phyloP scores from a whole-genome alignment of 176 grass and related monocot species.

The Avena insularis region DNA sequence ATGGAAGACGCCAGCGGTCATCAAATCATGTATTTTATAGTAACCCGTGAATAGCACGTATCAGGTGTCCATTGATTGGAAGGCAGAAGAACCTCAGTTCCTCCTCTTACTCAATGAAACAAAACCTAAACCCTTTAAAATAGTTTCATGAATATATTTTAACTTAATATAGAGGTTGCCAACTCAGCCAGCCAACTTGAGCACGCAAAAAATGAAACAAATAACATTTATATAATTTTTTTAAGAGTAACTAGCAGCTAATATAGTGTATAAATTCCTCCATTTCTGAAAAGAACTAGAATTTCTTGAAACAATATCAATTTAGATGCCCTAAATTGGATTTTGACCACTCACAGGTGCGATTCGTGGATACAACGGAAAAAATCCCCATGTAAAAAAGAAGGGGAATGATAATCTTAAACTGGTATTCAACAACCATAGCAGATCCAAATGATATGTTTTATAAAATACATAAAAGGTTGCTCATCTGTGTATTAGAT shows the following conservation, averaged over 20 bases:
- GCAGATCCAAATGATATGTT: not conserved
- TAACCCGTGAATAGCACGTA: not conserved
- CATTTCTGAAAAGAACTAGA: not conserved
- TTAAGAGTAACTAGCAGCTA: not conserved
- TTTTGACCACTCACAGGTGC: not conserved
- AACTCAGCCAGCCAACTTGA: not conserved
- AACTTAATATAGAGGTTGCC: conserved; percentile 4
- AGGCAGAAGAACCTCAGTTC: not conserved
- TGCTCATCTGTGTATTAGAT: not conserved
- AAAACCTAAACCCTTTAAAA: conserved; percentile 1
- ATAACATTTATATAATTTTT: not conserved
- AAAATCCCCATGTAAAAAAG: not conserved
- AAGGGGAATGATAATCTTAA: not conserved
- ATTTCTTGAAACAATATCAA: not conserved
- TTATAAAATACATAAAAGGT: not conserved
- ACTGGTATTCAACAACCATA: not conserved
- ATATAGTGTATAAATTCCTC: conserved; percentile 7
- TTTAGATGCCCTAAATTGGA: not conserved
- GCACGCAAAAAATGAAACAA: not conserved
- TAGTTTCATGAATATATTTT: not conserved
- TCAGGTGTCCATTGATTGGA: not conserved
- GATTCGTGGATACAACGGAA: not conserved
- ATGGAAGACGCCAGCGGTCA: conserved; percentile 8
- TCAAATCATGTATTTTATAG: conserved; percentile 22
- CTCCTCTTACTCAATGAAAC: conserved; percentile 2